Evolutionary conservation across 2,329 filamentous ascomycete genomes (phyloP).

Genomic region (Aspergillus alliaceus): DNA sequence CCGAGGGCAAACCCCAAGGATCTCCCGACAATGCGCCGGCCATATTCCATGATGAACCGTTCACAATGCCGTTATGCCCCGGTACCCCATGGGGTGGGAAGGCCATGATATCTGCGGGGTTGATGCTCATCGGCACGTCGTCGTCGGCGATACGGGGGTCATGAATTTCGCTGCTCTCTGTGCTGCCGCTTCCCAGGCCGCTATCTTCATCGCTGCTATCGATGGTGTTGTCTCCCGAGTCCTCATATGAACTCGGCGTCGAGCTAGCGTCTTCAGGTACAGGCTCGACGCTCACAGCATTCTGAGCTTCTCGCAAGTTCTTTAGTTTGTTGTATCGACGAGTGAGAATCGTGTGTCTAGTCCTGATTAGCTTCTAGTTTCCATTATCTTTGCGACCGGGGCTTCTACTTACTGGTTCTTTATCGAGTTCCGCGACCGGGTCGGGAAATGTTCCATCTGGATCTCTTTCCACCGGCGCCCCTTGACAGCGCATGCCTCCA

Average conservation of each 20-base stretch:
- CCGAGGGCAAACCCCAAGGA: not conserved
- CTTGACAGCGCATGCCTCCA: not conserved
- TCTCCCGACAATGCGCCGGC: not conserved
- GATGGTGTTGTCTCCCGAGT: not conserved
- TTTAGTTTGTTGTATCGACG: not conserved
- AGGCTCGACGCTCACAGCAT: not conserved
- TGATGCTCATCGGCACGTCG: not conserved
- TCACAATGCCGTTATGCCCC: not conserved
- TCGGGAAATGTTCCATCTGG: not conserved
- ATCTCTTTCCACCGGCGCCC: not conserved
- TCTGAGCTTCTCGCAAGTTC: not conserved
- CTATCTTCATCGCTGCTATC: not conserved
- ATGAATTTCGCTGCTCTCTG: not conserved
- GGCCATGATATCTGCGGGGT: not conserved
- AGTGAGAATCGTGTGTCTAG: not conserved
- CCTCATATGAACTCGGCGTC: not conserved
- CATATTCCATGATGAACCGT: not conserved
- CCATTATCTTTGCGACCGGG: no score
- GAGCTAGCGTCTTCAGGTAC: not conserved
- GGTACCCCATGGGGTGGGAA: not conserved
- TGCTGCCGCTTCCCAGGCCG: not conserved
- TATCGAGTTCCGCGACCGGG: not conserved
- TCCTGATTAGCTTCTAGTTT: not conserved
- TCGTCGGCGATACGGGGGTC: not conserved
- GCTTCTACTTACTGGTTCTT: not conserved